Evolutionary conservation across 2,329 filamentous ascomycete species (phyloP).

Genomic region (Chalaropsis ovoidea): DNA sequence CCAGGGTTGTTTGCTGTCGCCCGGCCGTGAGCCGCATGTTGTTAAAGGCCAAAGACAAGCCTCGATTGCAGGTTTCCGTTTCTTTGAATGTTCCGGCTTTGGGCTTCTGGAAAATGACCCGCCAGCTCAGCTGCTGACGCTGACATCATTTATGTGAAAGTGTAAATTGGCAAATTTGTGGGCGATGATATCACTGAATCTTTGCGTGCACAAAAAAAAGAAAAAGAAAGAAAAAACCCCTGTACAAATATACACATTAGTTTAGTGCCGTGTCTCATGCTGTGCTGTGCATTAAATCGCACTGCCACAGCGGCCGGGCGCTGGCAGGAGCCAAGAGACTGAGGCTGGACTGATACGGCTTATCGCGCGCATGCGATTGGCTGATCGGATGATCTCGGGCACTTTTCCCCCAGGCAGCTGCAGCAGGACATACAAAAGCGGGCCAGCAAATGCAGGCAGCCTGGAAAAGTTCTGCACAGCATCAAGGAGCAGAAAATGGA

Average conservation of each 20-base stretch:
- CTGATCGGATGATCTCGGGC: constrained; percentile 17
- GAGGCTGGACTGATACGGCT: background rate
- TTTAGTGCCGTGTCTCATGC: constrained; percentile 7
- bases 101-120: background rate
- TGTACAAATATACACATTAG: background rate
- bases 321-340: constrained; percentile 12
- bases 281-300: constrained; percentile 3
- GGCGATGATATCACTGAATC: constrained; percentile 1
- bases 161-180: background rate
- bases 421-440: background rate
- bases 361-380: constrained; percentile 17
- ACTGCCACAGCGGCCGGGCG: background rate
- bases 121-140: background rate
- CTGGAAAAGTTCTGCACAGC: background rate
- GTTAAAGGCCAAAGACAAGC: constrained; percentile 8
- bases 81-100: background rate
- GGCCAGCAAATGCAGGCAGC: background rate
- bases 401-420: background rate
- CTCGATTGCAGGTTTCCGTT: background rate
- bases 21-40: constrained; percentile 1
- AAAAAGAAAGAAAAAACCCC: background rate
- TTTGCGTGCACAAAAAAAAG: too few species aligned
- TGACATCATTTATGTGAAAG: background rate
- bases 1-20: background rate
- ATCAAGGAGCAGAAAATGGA: background rate